phyloP scores from a whole-genome alignment of 306 rosid genomes.

The Cicer bijugum region DNA sequence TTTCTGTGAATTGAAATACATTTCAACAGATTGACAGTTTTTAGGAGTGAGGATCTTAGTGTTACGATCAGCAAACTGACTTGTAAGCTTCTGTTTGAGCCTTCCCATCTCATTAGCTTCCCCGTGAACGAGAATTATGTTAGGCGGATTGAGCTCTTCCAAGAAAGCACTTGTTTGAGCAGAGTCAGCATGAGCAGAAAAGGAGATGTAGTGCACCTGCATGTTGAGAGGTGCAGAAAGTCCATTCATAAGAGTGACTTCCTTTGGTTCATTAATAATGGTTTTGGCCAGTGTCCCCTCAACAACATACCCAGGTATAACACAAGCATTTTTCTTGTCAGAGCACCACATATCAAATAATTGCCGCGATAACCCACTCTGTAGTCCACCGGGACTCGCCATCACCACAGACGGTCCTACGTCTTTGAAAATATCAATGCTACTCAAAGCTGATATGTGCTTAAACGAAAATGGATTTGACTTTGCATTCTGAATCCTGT shows the following conservation, averaged over 20 bases:
- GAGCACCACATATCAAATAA: constrained; percentile 95
- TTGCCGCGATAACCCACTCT: constrained; percentile 89
- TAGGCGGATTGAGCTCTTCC: constrained; percentile 91
- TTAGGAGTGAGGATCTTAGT: constrained; percentile 86
- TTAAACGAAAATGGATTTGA: constrained; percentile 88
- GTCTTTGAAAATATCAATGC: constrained; percentile 84
- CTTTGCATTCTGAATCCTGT: constrained; percentile 89
- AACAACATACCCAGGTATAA: constrained; percentile 85
- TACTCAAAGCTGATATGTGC: constrained; percentile 78
- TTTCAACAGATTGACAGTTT: constrained; percentile 91
- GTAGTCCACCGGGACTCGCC: constrained; percentile 97
- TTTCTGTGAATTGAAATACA: constrained; percentile 92
- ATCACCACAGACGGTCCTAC: constrained; percentile 91
- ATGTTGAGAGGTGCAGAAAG: constrained; percentile 86
- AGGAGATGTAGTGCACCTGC: constrained; percentile 93
- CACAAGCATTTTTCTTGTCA: constrained; percentile 81
- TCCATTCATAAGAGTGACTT: constrained; percentile 90
- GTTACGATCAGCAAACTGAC: constrained; percentile 82
- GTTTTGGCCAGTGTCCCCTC: constrained; percentile 95
- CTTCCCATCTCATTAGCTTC: constrained; percentile 97
- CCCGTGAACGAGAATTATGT: constrained; percentile 95
- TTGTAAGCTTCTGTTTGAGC: constrained; percentile 86
- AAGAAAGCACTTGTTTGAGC: constrained; percentile 91
- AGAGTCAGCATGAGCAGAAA: constrained; percentile 96
- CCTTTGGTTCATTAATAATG: constrained; percentile 89